Conservation (phyloP, 768 basidiomycete species). For the Amanita molliuscula region DNA sequence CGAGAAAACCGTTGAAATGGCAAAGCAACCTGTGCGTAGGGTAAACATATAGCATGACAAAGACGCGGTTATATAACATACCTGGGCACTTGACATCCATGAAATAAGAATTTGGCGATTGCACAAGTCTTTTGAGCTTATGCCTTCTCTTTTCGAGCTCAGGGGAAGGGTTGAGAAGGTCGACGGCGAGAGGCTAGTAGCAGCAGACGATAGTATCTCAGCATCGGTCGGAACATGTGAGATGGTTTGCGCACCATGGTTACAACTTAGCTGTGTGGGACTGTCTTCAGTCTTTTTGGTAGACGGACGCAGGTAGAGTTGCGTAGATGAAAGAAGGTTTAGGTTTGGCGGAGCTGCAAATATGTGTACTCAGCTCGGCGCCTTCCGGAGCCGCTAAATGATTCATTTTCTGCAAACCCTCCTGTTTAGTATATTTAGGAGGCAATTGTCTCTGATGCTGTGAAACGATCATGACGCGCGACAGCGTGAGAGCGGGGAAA, state of each 20-base stretch:
- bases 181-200: slow-evolving; percentile 84
- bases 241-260: slow-evolving; percentile 21
- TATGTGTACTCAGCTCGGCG: slow-evolving; percentile 14
- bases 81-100: slow-evolving; percentile 99
- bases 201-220: background rate
- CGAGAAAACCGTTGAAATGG: slow-evolving; percentile 97
- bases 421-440: background rate
- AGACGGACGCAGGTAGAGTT: slow-evolving; percentile 24
- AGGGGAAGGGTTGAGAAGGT: slow-evolving; percentile 92
- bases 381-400: slow-evolving; percentile 9
- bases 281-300: slow-evolving; percentile 20
- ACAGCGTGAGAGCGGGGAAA: slow-evolving; percentile 4
- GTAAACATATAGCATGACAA: slow-evolving; percentile 8
- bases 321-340: slow-evolving; percentile 35
- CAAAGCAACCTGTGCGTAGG: slow-evolving; percentile 71
- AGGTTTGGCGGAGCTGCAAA: slow-evolving; percentile 22
- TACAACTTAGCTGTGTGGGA: slow-evolving; percentile 15
- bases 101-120: slow-evolving; percentile 97
- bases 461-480: background rate
- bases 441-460: background rate
- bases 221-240: background rate
- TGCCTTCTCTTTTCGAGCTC: slow-evolving; percentile 83
- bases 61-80: slow-evolving; percentile 26
- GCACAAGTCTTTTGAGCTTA: slow-evolving; percentile 99
- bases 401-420: no score